These are phyloP conservation scores for Tetratostichococcus sp. DNA, from an alignment of 139 green algal species.

Conservation along the genomic window DNA sequence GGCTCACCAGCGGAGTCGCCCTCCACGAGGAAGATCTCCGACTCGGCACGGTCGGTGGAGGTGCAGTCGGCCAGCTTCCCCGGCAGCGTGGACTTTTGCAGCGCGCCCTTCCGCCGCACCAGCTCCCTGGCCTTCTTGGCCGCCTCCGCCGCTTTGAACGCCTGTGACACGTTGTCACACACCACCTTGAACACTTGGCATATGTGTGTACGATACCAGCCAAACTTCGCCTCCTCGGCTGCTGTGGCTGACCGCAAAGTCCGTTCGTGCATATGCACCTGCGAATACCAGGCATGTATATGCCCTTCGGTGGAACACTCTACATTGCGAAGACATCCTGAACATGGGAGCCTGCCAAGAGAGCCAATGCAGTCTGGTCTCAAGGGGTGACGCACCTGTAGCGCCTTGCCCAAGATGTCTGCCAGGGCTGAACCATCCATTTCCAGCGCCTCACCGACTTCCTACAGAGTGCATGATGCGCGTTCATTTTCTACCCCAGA, in stretches of 20 bases:
- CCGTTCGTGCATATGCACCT: no score
- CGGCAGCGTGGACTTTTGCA: slow-evolving; percentile 83
- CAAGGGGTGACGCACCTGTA: slow-evolving; percentile 34
- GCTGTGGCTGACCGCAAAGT: no score
- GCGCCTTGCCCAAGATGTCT: slow-evolving; percentile 59
- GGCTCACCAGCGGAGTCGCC: slow-evolving; percentile 78
- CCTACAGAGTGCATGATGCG: slow-evolving; percentile 1
- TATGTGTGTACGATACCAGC: no score
- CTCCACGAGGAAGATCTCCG: slow-evolving; percentile 97
- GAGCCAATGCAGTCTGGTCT: not conserved
- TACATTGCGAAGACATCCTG: no score
- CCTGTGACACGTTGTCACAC: slow-evolving; percentile 27
- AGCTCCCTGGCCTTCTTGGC: slow-evolving; percentile 89
- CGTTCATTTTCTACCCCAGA: no score
- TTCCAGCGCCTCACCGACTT: slow-evolving; percentile 55
- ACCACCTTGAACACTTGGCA: no score
- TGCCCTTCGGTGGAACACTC: no score
- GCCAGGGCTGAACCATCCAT: slow-evolving; percentile 35
- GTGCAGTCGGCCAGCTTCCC: slow-evolving; percentile 97
- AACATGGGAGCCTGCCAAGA: no score
- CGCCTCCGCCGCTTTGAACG: slow-evolving; percentile 79
- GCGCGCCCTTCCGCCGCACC: slow-evolving; percentile 87
- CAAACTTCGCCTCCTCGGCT: slow-evolving; percentile 18
- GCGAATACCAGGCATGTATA: no score
- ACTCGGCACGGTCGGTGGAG: slow-evolving; percentile 31